These are phyloP conservation scores for Casaregolazyma lundiana DNA, from an alignment of 1,139 yeast species.

Conservation along the genomic window DNA sequence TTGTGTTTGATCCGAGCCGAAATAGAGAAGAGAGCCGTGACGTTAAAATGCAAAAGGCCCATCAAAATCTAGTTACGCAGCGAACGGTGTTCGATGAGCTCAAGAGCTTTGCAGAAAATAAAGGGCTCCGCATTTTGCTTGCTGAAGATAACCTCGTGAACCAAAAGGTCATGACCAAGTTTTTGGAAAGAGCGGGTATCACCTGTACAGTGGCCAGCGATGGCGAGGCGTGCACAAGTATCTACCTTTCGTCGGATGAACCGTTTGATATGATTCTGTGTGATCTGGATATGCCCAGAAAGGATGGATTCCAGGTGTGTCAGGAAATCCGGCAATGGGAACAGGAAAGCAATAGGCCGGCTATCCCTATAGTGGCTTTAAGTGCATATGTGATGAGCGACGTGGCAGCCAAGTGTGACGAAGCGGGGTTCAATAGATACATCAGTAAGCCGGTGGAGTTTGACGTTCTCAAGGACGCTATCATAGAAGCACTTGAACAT, in stretches of 20 bases:
- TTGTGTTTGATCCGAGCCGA: slow-evolving; percentile 28
- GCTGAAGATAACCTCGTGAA: slow-evolving; percentile 88
- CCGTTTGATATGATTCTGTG: slow-evolving; percentile 64
- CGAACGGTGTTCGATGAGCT: slow-evolving; percentile 24
- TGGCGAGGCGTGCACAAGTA: slow-evolving; percentile 64
- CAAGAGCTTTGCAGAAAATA: slow-evolving; percentile 36
- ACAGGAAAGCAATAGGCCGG: slow-evolving; percentile 49
- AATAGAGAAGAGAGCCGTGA: slow-evolving; percentile 27
- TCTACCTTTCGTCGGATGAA: slow-evolving; percentile 29
- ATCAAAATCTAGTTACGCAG: slow-evolving; percentile 23
- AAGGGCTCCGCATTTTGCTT: slow-evolving; percentile 53
- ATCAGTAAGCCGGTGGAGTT: slow-evolving; percentile 58
- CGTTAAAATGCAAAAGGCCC: slow-evolving; percentile 28
- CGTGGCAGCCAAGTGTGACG: slow-evolving; percentile 66
- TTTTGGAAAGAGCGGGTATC: slow-evolving; percentile 70
- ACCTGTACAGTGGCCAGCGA: slow-evolving; percentile 69
- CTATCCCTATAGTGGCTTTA: slow-evolving; percentile 68
- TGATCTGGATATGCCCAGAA: slow-evolving; percentile 84
- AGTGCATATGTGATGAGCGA: slow-evolving; percentile 86
- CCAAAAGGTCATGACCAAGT: slow-evolving; percentile 80
- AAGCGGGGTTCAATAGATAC: slow-evolving; percentile 75
- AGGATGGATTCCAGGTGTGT: slow-evolving; percentile 81
- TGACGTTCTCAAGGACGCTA: slow-evolving; percentile 22
- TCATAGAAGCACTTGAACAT: slow-evolving; percentile 11
- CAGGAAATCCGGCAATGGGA: slow-evolving; percentile 76